These are phyloP conservation scores for Ceratocystis cacaofunesta DNA, from an alignment of 2,329 filamentous ascomycete genomes.

Conservation along the genomic window DNA sequence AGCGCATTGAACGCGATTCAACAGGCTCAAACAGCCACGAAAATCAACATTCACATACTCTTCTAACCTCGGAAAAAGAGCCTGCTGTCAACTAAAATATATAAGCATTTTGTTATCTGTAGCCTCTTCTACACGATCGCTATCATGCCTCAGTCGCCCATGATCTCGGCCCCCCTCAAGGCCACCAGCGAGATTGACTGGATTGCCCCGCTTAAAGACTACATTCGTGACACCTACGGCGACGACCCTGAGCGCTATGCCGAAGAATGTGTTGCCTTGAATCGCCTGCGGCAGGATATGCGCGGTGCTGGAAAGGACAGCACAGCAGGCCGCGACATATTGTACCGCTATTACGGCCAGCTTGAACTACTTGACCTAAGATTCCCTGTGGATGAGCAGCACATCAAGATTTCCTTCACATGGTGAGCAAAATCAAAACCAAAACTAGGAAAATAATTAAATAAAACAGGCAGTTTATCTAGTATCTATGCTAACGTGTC, in stretches of 20 bases:
- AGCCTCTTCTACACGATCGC: neutral
- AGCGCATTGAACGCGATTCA: too few species aligned
- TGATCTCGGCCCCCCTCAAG: conserved; percentile 90
- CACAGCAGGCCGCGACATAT: conserved; percentile 76
- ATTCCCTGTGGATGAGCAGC: conserved; percentile 95
- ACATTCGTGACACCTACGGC: conserved; percentile 86
- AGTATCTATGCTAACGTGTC: neutral
- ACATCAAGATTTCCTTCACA: conserved; percentile 97
- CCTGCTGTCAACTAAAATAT: too few species aligned
- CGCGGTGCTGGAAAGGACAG: conserved; percentile 93
- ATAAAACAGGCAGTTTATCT: neutral
- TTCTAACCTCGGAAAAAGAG: too few species aligned
- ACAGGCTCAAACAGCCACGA: too few species aligned
- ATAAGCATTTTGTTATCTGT: neutral
- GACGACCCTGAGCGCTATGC: conserved; percentile 93
- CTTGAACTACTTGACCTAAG: conserved; percentile 84
- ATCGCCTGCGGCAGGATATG: conserved; percentile 95
- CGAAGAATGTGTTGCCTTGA: conserved; percentile 88
- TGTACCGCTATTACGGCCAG: conserved; percentile 97
- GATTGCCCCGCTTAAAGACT: conserved; percentile 78
- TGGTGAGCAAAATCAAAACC: conserved; percentile 44
- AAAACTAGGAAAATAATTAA: too few species aligned
- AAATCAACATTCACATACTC: too few species aligned
- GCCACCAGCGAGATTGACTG: conserved; percentile 97
- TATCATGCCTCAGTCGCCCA: conserved; percentile 69